Evolutionary conservation across 495 filamentous ascomycete species (phyloP).

Genomic region (Beverwykella pulmonaria): DNA sequence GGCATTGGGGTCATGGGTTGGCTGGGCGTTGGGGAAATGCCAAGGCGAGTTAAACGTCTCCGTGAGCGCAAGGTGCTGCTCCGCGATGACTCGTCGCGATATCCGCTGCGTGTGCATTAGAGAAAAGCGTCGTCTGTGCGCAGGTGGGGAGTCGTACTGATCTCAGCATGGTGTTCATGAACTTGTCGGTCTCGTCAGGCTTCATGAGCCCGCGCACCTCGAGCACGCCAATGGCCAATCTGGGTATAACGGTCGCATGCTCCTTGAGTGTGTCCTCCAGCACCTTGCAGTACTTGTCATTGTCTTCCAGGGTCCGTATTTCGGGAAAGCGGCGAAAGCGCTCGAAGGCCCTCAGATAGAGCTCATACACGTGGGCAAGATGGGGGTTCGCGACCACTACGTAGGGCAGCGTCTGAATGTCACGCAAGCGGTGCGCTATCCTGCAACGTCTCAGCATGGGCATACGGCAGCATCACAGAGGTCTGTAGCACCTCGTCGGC

Average conservation of each 20-base stretch:
- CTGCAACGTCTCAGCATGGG: conserved; percentile 47
- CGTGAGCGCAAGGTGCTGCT: conserved; percentile 95
- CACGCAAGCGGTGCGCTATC: conserved; percentile 88
- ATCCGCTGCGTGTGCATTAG: conserved; percentile 64
- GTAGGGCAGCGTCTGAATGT: conserved; percentile 96
- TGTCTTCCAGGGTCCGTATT: conserved; percentile 84
- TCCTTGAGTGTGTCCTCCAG: conserved; percentile 78
- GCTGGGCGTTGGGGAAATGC: conserved; percentile 82
- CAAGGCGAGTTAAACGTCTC: conserved; percentile 92
- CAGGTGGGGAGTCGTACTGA: conserved; percentile 62
- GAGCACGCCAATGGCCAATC: conserved; percentile 89
- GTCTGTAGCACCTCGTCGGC: conserved; percentile 67
- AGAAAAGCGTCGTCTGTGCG: not conserved
- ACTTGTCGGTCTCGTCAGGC: conserved; percentile 77
- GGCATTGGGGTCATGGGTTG: conserved; percentile 63
- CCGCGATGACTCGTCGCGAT: conserved; percentile 92
- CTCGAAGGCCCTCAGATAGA: conserved; percentile 96
- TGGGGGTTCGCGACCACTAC: conserved; percentile 95
- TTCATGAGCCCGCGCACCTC: conserved; percentile 81
- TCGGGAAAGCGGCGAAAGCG: conserved; percentile 79
- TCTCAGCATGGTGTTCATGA: conserved; percentile 92
- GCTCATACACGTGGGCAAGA: conserved; percentile 90
- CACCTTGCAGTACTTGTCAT: conserved; percentile 82
- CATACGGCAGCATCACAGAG: not conserved
- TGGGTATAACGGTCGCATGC: conserved; percentile 90